A percentile compares a stretch with the other conserved stretches of the same genome.
Evolutionary conservation across 768 basidiomycete genomes (phyloP).

Genomic region (Daedaleopsis nitida): DNA sequence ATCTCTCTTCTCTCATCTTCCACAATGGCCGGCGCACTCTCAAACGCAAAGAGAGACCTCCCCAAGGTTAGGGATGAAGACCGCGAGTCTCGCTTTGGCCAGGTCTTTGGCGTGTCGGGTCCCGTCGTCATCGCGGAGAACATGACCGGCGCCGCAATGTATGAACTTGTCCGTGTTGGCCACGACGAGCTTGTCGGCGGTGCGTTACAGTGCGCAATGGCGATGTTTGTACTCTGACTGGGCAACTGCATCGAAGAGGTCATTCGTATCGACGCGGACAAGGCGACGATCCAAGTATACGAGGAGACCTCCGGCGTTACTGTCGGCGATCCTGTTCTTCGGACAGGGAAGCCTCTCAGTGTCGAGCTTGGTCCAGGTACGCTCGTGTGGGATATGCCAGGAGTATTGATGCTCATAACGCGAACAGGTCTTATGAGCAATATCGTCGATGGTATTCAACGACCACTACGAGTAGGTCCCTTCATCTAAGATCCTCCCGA

Average conservation of each 20-base stretch:
- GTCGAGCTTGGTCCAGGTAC: conserved; percentile 96
- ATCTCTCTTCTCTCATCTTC: conserved; percentile 4
- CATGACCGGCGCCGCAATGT: conserved; percentile 96
- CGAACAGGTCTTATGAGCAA: conserved; percentile 92
- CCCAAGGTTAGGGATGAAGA: conserved; percentile 91
- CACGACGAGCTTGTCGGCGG: conserved; percentile 98
- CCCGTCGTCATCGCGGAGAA: conserved; percentile 98
- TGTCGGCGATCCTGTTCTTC: conserved; percentile 95
- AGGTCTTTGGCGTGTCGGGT: conserved; percentile 94
- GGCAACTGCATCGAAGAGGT: conserved; percentile 66
- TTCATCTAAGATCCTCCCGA: conserved; percentile 1
- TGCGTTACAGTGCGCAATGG: conserved; percentile 35
- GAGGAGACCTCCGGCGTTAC: conserved; percentile 99
- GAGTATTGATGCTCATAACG: conserved; percentile 6
- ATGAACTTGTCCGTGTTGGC: conserved; percentile 96
- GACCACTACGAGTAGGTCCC: conserved; percentile 76
- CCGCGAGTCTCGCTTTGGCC: conserved; percentile 81
- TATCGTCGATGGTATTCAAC: conserved; percentile 97
- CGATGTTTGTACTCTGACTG: background rate
- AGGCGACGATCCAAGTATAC: conserved; percentile 98
- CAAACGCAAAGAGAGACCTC: conserved; percentile 87
- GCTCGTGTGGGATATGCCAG: conserved; percentile 22
- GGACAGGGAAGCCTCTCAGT: conserved; percentile 96
- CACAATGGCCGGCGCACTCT: conserved; percentile 88
- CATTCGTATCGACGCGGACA: conserved; percentile 97